These are phyloP conservation scores for Uronychia binucleata DNA, from an alignment of 73 alveolate species.

Conservation along the genomic window DNA sequence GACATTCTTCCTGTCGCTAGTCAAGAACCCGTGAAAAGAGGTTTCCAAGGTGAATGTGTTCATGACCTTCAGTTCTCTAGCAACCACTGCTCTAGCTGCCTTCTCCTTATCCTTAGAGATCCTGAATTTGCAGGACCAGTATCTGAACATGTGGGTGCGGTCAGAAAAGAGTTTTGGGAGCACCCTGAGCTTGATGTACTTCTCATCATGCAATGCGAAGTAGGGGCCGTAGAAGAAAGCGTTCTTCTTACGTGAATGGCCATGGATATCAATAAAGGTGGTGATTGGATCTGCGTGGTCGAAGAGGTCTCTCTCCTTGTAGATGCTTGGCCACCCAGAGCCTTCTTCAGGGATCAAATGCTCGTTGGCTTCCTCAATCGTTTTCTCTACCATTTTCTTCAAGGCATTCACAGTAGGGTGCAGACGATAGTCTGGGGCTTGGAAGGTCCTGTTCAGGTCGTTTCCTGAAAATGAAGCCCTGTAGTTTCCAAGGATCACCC, in stretches of 20 bases:
- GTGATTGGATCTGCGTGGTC: conserved; percentile 41
- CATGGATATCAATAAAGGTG: conserved; percentile 81
- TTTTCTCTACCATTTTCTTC: conserved; percentile 14
- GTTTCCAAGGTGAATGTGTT: conserved; percentile 44
- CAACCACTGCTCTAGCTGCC: conserved; percentile 49
- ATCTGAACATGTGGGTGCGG: conserved; percentile 17
- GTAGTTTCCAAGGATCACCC: conserved; percentile 88
- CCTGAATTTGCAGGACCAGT: conserved; percentile 29
- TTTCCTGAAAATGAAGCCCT: conserved; percentile 75
- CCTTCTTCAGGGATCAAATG: too few relatives aligned
- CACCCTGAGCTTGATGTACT: conserved; percentile 1
- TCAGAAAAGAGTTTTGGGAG: conserved; percentile 35
- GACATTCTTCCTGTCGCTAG: conserved; percentile 32
- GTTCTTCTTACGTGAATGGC: conserved; percentile 79
- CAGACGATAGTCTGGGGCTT: conserved; percentile 36
- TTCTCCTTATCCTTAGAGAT: conserved; percentile 45
- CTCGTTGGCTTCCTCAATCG: neutral
- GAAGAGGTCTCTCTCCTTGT: too few relatives aligned
- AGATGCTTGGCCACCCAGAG: too few relatives aligned
- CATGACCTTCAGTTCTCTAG: conserved; percentile 35
- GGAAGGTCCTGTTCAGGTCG: conserved; percentile 77
- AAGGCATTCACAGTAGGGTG: conserved; percentile 61
- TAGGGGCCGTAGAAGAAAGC: conserved; percentile 81
- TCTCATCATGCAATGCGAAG: conserved; percentile 49
- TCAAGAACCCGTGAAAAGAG: conserved; percentile 45